These are phyloP conservation scores for Apophysomyces sp. DNA, from an alignment of 371 early-diverging fungal genomes.

Conservation along the genomic window DNA sequence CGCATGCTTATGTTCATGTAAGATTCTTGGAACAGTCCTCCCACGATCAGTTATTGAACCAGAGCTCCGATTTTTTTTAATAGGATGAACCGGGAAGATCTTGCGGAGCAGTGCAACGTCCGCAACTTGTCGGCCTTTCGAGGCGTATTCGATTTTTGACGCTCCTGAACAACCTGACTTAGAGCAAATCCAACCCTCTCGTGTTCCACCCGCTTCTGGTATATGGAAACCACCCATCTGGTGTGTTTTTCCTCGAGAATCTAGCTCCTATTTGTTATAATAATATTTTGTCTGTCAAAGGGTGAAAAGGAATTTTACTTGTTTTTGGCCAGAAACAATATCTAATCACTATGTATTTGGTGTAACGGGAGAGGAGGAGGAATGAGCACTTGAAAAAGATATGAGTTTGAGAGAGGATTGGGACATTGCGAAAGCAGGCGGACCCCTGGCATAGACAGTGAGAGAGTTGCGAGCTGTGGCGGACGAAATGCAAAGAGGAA, in stretches of 20 bases:
- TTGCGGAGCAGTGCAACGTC: conserved; percentile 71
- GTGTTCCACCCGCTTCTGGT: neutral
- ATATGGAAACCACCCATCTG: conserved; percentile 17
- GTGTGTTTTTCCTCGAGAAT: conserved; percentile 16
- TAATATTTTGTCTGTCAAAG: neutral
- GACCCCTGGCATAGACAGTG: no score
- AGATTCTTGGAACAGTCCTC: no score
- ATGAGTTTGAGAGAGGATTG: no score
- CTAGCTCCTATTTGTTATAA: neutral
- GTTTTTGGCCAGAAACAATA: no score
- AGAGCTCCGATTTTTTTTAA: neutral
- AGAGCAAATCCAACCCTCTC: neutral
- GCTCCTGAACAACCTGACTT: neutral
- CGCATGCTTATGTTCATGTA: conserved; percentile 79
- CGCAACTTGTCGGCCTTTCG: conserved; percentile 78
- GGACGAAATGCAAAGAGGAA: no score
- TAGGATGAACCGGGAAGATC: conserved; percentile 68
- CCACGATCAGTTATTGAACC: neutral
- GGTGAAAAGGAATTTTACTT: no score
- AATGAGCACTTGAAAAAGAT: no score
- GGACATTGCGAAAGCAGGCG: no score
- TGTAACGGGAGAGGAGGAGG: no score
- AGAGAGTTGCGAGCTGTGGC: no score
- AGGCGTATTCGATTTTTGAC: conserved; percentile 79
- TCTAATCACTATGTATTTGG: no score